Base-by-base conservation (phyloP, 495 filamentous ascomycete genomes). In the Hypoxylon subgilvum region DNA sequence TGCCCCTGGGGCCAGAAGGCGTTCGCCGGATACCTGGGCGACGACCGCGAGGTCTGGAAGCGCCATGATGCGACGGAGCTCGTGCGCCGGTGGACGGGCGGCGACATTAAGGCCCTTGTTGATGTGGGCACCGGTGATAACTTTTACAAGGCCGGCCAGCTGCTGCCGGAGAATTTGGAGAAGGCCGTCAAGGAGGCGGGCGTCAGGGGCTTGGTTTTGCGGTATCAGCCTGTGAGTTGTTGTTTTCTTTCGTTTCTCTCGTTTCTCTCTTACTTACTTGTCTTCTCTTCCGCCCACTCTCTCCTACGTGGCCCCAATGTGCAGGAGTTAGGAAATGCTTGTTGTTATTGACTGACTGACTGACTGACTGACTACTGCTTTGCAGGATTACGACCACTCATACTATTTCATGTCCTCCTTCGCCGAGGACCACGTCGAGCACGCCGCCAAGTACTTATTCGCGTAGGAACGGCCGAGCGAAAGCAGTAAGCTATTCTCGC, bases 1-100 rank as follows among this genome's bases (percentile, higher is more conserved):
- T 95, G 90, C 63, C 87, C 89, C 10, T 98, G 94, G 95, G 95
- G 95, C 25, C 77, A 95, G 75, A 97, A 98, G 82, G 95, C 95
- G 0, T 97, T 97, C 65, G 74, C 66, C 6, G 94, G 95, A 2
- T 98, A 97, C 74, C 83, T 98, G 18, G 90, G 91, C 14, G 85
- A 84, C 31, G 70, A 88, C 16, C 78, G 82, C 69, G 79, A 82
- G 48, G 87, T 80, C 70, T 96, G 94, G 93, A 86, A 84, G 72
- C 82, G 84, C 73, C 87, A 96, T 63, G 94, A 98, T 71, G 90
- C 94, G n/a, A 93, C 91, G 1, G 92, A 96, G 76, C 74, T 97
- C 54, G 73, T 98, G 46, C 38, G 27, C 21, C 38, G 0, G 3
- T 94, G 84, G 86, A 84, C 80, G 57, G 85, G 84, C 1, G 63